phyloP scores from a whole-genome alignment of 2,329 filamentous ascomycete genomes.

The Epichloe gansuensis region DNA sequence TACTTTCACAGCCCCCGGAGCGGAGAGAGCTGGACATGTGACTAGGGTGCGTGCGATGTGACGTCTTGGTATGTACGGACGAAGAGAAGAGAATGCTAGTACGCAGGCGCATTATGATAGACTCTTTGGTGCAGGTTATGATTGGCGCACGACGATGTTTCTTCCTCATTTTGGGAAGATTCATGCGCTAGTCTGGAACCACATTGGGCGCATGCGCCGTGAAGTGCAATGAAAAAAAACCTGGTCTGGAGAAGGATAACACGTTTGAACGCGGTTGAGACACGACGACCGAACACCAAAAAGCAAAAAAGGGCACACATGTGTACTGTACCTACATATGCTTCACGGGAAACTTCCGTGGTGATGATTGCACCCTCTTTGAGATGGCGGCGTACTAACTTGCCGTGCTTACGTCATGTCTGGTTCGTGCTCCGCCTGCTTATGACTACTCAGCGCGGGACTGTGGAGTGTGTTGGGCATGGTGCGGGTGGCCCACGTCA shows the following conservation, averaged over 20 bases:
- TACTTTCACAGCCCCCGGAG: background rate
- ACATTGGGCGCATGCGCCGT: background rate
- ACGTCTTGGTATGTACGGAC: background rate
- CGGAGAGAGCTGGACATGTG: background rate
- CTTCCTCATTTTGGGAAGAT: background rate
- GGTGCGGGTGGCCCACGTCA: background rate
- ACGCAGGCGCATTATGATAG: background rate
- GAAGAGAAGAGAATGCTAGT: too few species aligned
- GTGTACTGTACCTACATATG: too few species aligned
- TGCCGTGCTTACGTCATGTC: background rate
- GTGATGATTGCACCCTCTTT: background rate
- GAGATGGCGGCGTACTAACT: background rate
- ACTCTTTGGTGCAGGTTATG: background rate
- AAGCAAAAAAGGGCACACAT: too few species aligned
- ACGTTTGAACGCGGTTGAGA: too few species aligned
- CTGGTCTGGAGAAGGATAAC: too few species aligned
- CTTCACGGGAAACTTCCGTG: background rate
- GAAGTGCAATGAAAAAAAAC: too few species aligned
- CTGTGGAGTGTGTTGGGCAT: background rate
- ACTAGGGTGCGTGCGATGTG: background rate
- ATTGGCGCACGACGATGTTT: background rate
- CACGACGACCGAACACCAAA: too few species aligned
- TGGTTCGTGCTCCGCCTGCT: too few species aligned
- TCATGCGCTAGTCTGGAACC: background rate
- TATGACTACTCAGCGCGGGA: background rate